Base-by-base conservation (phyloP, 352 stramenopile genomes). In the Pythium sp. region DNA sequence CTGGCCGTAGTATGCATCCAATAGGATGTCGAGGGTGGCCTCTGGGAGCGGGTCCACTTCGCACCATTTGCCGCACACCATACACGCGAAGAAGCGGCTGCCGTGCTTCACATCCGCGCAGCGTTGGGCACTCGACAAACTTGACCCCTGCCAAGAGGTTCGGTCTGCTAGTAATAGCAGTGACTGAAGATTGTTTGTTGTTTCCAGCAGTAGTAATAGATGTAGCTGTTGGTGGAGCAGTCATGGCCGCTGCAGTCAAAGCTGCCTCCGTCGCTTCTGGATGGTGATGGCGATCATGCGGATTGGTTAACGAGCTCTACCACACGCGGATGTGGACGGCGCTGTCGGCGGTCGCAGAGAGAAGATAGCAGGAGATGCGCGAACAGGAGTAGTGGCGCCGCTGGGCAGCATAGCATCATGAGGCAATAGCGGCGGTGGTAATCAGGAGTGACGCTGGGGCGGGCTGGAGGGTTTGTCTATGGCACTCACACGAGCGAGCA, bases 1-100 rank as follows among this genome's bases (percentile, higher is more conserved):
- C 7, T 20, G 32, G 6, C 15, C 22, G 41, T 18, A 58, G 12
- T 58, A n/a, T 18, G 32, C 46, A 20, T 28, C 24, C 28, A 11
- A 36, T 3, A 58, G 26, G 2, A 24, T 15, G 2, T 58, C 24
- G 30, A 58, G n/a, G 14, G 26, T 18, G 5, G 34, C 36, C 2
- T 18, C 47, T 26, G 47, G 9, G 6, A 71, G 15, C 28, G 26
- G 2, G 3, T 51, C 24, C 65, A 65, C 51, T 34, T 63, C 58
- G 3, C 20, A 32, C 15, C 28, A 20, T 7, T 36, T 26, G 22
- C 66, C 59, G 41, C 66, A 59, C 15, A 57, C 51, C 12, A 71
- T 51, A 24, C 66, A 71, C 49, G 66, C 47, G 59, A 57, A 43
- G 20, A 18, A 11, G 22, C 9, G 6, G 36, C 8, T 12, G 24